Evolutionary conservation across 345 rosid species (phyloP).

Genomic region (Citrus glauca): DNA sequence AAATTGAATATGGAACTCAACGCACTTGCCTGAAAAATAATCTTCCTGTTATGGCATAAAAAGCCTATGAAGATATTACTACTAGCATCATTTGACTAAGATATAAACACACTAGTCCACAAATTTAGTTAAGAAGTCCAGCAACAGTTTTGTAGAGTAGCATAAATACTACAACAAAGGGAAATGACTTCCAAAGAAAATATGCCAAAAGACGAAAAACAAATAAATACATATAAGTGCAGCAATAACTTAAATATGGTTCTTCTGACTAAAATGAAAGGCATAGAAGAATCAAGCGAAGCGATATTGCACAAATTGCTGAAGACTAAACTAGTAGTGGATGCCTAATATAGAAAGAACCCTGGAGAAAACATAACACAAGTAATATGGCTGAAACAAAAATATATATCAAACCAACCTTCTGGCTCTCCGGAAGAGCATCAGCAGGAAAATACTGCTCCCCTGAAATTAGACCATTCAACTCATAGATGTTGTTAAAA

Average conservation of each 20-base stretch:
- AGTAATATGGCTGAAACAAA: not conserved
- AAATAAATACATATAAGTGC: not conserved
- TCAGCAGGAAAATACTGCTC: slow-evolving; percentile 79
- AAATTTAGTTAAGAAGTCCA: not conserved
- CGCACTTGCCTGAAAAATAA: not conserved
- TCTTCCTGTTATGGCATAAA: not conserved
- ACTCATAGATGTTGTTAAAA: slow-evolving; percentile 81
- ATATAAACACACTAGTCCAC: not conserved
- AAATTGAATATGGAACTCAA: not conserved
- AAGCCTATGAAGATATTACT: not conserved
- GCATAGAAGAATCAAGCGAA: not conserved
- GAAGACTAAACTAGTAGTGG: not conserved
- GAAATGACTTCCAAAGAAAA: not conserved
- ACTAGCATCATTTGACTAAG: not conserved
- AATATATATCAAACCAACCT: slow-evolving; percentile 42
- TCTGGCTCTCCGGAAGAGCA: slow-evolving; percentile 83
- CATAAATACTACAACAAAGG: not conserved
- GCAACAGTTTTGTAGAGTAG: not conserved
- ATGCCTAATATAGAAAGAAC: not conserved
- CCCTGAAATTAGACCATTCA: slow-evolving; percentile 80
- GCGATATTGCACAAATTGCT: too few relatives aligned
- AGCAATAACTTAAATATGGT: not conserved
- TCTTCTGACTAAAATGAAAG: not conserved
- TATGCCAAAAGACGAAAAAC: not conserved
- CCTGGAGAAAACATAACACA: slow-evolving; percentile 4